A percentile compares a stretch with the other conserved stretches of the same genome.
phyloP scores from a whole-genome alignment of 208 protist species.

The Trypanosoma rangeli region DNA sequence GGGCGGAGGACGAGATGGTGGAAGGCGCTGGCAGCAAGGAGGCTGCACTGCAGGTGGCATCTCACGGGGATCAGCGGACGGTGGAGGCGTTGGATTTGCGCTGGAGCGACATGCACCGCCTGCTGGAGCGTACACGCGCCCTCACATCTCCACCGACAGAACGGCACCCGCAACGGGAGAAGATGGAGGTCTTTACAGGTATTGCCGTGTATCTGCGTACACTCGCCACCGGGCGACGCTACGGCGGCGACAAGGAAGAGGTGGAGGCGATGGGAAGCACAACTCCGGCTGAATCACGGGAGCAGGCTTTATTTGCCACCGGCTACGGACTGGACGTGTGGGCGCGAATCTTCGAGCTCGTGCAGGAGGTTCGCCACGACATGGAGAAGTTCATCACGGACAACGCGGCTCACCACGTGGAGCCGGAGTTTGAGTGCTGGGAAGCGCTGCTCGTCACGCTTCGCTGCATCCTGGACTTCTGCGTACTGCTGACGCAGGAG shows the following conservation, averaged over 20 bases:
- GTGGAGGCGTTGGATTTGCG: constrained; percentile 61
- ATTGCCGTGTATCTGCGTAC: constrained; percentile 70
- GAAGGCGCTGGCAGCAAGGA: constrained; percentile 13
- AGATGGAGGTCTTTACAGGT: constrained; percentile 86
- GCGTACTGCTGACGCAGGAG: constrained; percentile 58
- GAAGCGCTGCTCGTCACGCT: constrained; percentile 71
- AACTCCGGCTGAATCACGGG: neutral
- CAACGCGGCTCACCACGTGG: constrained; percentile 25
- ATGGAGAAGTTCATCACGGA: constrained; percentile 72
- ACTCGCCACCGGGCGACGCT: constrained; percentile 62
- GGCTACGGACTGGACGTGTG: constrained; percentile 55
- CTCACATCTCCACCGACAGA: constrained; percentile 22
- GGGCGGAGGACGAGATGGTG: neutral
- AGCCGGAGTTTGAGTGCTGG: constrained; percentile 90
- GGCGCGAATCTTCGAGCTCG: constrained; percentile 44
- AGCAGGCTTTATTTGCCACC: constrained; percentile 32
- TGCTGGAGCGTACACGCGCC: constrained; percentile 50
- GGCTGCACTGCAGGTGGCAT: neutral
- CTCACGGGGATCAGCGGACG: constrained; percentile 27
- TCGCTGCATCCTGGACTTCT: constrained; percentile 73
- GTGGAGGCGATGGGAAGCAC: constrained; percentile 7
- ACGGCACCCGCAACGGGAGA: constrained; percentile 22
- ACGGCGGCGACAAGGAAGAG: constrained; percentile 41
- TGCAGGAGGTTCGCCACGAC: constrained; percentile 53
- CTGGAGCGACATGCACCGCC: constrained; percentile 54